Evolutionary conservation across 306 rosid species (phyloP).

Genomic region (Arachis hypogaea): DNA sequence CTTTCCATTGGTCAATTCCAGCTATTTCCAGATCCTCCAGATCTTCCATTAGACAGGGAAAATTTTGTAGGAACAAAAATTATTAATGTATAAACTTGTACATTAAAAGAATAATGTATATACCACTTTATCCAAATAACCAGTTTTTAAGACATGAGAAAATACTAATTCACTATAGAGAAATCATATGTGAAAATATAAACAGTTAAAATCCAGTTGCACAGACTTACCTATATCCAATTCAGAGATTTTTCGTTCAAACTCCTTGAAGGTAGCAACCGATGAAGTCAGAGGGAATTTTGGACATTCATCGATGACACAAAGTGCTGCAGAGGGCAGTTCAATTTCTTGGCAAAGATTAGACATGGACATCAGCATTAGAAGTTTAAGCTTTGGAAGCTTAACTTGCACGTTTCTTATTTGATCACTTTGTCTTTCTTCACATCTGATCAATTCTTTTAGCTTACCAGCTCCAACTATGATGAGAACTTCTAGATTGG

Average conservation of each 20-base stretch:
- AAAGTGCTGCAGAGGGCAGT: neutral
- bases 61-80: neutral
- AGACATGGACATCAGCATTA: neutral
- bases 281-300: slow-evolving; percentile 25
- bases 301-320: slow-evolving; percentile 17
- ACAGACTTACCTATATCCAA: neutral
- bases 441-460: neutral
- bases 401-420: neutral
- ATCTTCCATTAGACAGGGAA: neutral
- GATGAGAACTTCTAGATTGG: neutral
- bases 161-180: neutral
- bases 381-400: slow-evolving; percentile 29
- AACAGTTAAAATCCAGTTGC: neutral
- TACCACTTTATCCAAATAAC: no score
- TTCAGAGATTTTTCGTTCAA: neutral
- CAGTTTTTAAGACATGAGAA: no score
- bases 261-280: neutral
- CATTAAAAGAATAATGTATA: no score
- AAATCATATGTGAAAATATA: neutral
- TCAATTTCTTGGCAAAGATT: slow-evolving; percentile 15
- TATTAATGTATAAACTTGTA: no score
- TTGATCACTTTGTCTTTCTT: neutral
- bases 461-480: neutral
- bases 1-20: neutral
- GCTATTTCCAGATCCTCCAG: neutral